Evolutionary conservation across 2,329 filamentous ascomycete species (phyloP).

Genomic region (Cytospora piceae): DNA sequence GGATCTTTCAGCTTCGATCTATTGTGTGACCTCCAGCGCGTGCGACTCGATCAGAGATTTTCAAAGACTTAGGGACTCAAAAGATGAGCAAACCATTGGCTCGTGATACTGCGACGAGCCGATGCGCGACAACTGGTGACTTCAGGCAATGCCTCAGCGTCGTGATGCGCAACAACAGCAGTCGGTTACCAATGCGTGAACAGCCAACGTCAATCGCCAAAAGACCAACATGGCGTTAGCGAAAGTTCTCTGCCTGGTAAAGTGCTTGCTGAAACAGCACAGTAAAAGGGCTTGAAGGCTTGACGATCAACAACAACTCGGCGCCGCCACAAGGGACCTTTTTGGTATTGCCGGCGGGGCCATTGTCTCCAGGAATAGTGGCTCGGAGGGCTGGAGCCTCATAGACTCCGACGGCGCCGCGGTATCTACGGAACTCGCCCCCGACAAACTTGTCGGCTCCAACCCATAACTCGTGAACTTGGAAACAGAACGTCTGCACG

Average conservation of each 20-base stretch:
- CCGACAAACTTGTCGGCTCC: slow-evolving; percentile 11
- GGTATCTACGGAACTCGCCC: slow-evolving; percentile 9
- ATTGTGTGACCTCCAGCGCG: slow-evolving; percentile 12
- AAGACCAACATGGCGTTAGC: background rate
- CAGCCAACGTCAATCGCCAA: background rate
- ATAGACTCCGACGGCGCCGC: slow-evolving; percentile 21
- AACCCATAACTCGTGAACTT: slow-evolving; percentile 13
- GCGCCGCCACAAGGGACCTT: background rate
- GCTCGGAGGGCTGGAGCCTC: slow-evolving; percentile 12
- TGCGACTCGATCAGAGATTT: slow-evolving; percentile 29
- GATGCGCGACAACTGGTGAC: background rate
- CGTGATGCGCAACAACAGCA: background rate
- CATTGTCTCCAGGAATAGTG: slow-evolving; percentile 15
- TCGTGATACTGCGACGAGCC: slow-evolving; percentile 6
- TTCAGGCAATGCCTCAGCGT: background rate
- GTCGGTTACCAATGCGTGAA: background rate
- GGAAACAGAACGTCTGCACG: slow-evolving; percentile 1
- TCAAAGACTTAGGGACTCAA: background rate
- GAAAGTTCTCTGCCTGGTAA: background rate
- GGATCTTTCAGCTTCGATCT: slow-evolving; percentile 2
- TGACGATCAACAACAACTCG: background rate
- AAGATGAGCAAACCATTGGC: background rate
- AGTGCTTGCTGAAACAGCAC: background rate
- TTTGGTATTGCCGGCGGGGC: background rate
- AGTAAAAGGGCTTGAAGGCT: background rate